Conservation (phyloP, 768 basidiomycete genomes). For the Agrocybe pediades region DNA sequence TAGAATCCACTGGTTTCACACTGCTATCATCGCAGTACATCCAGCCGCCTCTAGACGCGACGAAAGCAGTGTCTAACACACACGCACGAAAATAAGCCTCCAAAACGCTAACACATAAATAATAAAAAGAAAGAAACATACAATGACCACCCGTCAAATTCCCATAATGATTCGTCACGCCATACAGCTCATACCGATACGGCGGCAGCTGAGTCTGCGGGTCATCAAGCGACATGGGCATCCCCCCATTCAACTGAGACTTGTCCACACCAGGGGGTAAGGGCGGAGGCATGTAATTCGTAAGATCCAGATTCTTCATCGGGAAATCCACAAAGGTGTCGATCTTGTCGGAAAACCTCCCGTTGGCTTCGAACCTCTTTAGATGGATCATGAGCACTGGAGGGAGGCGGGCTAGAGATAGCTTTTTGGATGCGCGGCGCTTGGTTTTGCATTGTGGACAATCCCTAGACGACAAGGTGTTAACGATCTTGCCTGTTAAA, state of each 20-base stretch:
- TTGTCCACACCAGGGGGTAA: conserved; percentile 65
- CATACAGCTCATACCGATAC: conserved; percentile 93
- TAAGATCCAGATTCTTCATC: conserved; percentile 54
- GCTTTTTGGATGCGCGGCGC: conserved; percentile 81
- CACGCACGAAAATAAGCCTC: conserved; percentile 3
- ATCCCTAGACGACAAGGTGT: conserved; percentile 56
- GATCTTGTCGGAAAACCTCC: conserved; percentile 93
- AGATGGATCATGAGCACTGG: conserved; percentile 91
- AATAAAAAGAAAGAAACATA: conserved; percentile 41
- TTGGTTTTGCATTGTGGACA: conserved; percentile 93
- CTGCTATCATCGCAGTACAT: conserved; percentile 93
- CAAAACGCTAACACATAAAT: background rate
- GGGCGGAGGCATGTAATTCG: conserved; percentile 85
- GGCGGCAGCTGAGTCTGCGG: conserved; percentile 84
- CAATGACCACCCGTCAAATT: conserved; percentile 95
- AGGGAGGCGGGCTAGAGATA: conserved; percentile 90
- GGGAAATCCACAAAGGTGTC: conserved; percentile 96
- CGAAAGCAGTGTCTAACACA: conserved; percentile 83
- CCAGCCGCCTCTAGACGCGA: conserved; percentile 88
- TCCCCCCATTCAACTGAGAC: conserved; percentile 44
- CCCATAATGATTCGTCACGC: conserved; percentile 94
- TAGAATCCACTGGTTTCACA: conserved; percentile 69
- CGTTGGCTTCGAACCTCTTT: conserved; percentile 90
- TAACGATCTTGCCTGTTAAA: background rate
- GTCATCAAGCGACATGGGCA: conserved; percentile 56